These are phyloP conservation scores for Gymnopilus junonius DNA, from an alignment of 768 basidiomycete genomes.

Conservation along the genomic window DNA sequence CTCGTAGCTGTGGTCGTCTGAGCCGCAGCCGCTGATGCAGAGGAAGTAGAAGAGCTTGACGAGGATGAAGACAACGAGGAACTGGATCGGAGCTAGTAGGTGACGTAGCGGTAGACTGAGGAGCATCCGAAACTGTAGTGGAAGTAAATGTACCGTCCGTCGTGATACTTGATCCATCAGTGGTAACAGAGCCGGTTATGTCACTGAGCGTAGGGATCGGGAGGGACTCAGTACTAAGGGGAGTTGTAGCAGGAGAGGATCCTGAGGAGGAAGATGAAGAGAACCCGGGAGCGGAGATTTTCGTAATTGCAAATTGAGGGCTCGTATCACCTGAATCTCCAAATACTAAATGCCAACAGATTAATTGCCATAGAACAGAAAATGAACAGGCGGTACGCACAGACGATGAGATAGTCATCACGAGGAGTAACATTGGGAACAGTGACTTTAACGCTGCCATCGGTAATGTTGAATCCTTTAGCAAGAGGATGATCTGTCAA, in stretches of 20 bases:
- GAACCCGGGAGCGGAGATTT: slow-evolving; percentile 39
- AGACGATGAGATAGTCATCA: slow-evolving; percentile 60
- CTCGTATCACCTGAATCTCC: slow-evolving; percentile 72
- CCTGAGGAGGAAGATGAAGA: slow-evolving; percentile 11
- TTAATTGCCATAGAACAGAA: not conserved
- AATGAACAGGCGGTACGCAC: slow-evolving; percentile 45
- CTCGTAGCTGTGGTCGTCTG: slow-evolving; percentile 24
- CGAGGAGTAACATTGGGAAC: slow-evolving; percentile 54
- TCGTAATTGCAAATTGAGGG: slow-evolving; percentile 61
- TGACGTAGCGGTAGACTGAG: slow-evolving; percentile 21
- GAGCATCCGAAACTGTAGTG: slow-evolving; percentile 10
- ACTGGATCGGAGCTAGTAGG: slow-evolving; percentile 10
- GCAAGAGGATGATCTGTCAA: slow-evolving; percentile 61
- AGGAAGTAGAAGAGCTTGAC: slow-evolving; percentile 11
- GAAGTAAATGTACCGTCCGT: slow-evolving; percentile 12
- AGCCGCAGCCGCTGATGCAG: slow-evolving; percentile 17
- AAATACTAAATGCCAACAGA: slow-evolving; percentile 47
- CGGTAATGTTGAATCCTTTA: slow-evolving; percentile 51
- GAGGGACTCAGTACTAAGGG: slow-evolving; percentile 27
- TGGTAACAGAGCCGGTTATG: slow-evolving; percentile 35
- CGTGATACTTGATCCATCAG: slow-evolving; percentile 23
- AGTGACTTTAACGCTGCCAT: slow-evolving; percentile 50
- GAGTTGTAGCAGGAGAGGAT: slow-evolving; percentile 23
- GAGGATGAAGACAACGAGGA: slow-evolving; percentile 19
- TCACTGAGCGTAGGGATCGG: slow-evolving; percentile 34